These are phyloP conservation scores for Nyctanthes arbortristis DNA, from an alignment of 257 asterid species.

Conservation along the genomic window DNA sequence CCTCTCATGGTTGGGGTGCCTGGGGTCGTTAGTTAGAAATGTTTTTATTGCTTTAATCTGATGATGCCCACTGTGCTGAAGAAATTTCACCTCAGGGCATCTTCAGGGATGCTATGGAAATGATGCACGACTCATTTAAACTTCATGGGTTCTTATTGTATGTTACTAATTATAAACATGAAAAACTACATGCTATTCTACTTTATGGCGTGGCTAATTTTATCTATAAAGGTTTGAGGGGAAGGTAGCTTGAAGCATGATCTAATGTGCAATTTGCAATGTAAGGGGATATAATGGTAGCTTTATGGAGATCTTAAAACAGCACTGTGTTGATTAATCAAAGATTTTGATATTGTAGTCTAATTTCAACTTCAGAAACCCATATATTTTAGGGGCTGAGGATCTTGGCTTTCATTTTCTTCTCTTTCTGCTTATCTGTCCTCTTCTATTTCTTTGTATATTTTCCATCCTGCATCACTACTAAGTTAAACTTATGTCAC, in stretches of 20 bases:
- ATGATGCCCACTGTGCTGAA: conserved; percentile 2
- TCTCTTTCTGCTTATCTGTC: conserved; percentile 17
- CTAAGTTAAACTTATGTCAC: conserved; percentile 2
- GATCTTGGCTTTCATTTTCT: conserved; percentile 32
- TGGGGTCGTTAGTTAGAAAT: not conserved
- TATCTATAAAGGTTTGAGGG: not conserved
- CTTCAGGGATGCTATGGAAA: not conserved
- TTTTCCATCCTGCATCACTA: too few species aligned
- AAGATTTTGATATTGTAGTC: not conserved
- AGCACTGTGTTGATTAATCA: conserved; percentile 35
- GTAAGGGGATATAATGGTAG: conserved; percentile 7
- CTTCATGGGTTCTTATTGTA: conserved; percentile 11
- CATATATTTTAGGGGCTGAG: not conserved
- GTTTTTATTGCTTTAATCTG: not conserved
- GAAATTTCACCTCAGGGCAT: not conserved
- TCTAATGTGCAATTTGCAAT: not conserved
- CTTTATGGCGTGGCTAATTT: conserved; percentile 33
- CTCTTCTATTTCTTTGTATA: too few species aligned
- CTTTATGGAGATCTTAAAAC: not conserved
- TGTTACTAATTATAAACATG: not conserved
- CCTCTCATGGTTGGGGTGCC: not conserved
- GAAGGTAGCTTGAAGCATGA: conserved; percentile 34
- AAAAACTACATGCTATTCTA: not conserved
- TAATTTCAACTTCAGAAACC: not conserved
- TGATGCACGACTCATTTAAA: conserved; percentile 9